Evolutionary conservation across 2,329 filamentous ascomycete species (phyloP), one percentile per base, ranked within the genome.

Genomic region (Pseudocercospora eumusae): DNA sequence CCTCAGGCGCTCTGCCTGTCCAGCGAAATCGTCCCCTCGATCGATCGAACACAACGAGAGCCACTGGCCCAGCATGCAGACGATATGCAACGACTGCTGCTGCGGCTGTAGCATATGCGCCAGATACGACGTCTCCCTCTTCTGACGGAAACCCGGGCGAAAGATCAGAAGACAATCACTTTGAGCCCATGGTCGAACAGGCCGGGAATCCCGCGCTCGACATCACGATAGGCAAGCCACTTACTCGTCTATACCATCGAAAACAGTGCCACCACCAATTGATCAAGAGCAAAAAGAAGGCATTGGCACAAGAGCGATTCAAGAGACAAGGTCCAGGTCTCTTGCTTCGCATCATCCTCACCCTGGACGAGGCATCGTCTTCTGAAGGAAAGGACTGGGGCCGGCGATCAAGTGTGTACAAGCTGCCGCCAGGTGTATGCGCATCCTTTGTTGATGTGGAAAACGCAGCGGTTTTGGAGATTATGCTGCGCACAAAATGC

Each of bases 401-500:
- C 8, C 68, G 65, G n/a, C 64, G 63, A 15, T 52, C 61, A n/a
- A 69, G 71, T 47, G 65, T 57, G 4, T 64, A 71, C 9, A 63
- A 55, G 4, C 45, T 73, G 31, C 69, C 70, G 2, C 44, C 58
- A 3, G 66, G 64, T 7, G 57, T 64, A 20, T 44, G 50, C 13
- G 67, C 64, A 9, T 57, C 58, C 9, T 71, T 73, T 55, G 57
- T 56, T n/a, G 56, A 62, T 7, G 64, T 63, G 56, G 59, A 62
- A 2, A 60, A 60, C 13, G 45, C 63, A 7, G 64, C 64, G 21
- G 62, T 72, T n/a, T 60, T 71, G 23, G 71, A 74, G 42, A 66
- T 74, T 11, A 68, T 70, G 71, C 69, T 69, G 28, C 68, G 70
- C n/a, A 73, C 70, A 5, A 66, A 67, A n/a, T 68, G 70, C 52